These are phyloP conservation scores for Furcasterigmium furcatum DNA, from an alignment of 2,329 filamentous ascomycete genomes.

Conservation along the genomic window DNA sequence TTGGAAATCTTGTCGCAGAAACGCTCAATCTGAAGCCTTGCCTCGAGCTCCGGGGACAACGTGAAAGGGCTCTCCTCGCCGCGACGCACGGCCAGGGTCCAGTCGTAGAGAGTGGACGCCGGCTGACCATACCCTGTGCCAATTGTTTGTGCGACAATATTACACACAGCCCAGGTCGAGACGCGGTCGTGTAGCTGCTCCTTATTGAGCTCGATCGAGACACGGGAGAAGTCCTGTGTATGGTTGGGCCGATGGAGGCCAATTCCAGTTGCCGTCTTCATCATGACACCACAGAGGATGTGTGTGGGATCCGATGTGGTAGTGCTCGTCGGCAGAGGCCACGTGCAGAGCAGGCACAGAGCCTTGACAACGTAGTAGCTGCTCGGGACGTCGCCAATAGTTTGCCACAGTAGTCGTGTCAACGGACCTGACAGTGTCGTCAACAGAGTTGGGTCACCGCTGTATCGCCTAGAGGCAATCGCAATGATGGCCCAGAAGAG, in stretches of 20 bases:
- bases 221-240: constrained; percentile 78
- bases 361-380: constrained; percentile 81
- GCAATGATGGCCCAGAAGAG: constrained; percentile 84
- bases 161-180: constrained; percentile 80
- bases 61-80: constrained; percentile 58
- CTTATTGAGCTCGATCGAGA: constrained; percentile 70
- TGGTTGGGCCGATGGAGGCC: constrained; percentile 78
- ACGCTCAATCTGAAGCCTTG: constrained; percentile 67
- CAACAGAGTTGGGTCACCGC: constrained; percentile 60
- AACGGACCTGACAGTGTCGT: constrained; percentile 65
- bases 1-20: constrained; percentile 77
- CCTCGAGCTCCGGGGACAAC: constrained; percentile 60
- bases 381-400: constrained; percentile 72
- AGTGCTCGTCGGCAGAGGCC: constrained; percentile 79
- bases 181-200: constrained; percentile 78
- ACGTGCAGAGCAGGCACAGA: constrained; percentile 74
- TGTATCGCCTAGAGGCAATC: constrained; percentile 70
- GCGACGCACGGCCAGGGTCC: constrained; percentile 61
- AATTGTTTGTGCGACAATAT: constrained; percentile 77
- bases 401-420: constrained; percentile 72
- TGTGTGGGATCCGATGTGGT: constrained; percentile 79
- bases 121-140: constrained; percentile 84
- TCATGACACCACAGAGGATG: constrained; percentile 79
- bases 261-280: constrained; percentile 82
- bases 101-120: constrained; percentile 74